A percentile compares a stretch with the other conserved stretches of the same genome.
These are phyloP conservation scores for Artemisia tridentata DNA, from an alignment of 129 eudicot species.

Conservation along the genomic window DNA sequence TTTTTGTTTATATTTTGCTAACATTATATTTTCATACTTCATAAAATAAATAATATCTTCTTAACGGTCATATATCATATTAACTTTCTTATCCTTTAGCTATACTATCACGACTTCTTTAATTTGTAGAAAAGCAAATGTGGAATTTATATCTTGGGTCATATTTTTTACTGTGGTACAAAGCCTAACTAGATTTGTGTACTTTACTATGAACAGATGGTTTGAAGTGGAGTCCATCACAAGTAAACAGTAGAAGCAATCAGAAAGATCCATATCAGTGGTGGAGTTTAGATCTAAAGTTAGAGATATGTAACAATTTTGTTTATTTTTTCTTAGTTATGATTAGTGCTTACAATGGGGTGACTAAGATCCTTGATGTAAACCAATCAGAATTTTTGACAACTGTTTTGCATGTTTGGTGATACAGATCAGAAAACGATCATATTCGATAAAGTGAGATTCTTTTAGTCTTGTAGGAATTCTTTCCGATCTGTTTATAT, in stretches of 20 bases:
- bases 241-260: conserved; percentile 28
- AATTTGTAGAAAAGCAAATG: not conserved
- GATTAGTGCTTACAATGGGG: conserved; percentile 37
- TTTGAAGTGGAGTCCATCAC: conserved; percentile 41
- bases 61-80: not conserved
- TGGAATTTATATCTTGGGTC: not conserved
- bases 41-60: not conserved
- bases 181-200: conserved; percentile 22
- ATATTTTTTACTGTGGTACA: conserved; percentile 1
- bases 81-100: not conserved
- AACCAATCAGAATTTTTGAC: conserved; percentile 25
- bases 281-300: conserved; percentile 36
- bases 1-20: not conserved
- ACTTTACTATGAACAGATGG: conserved; percentile 50
- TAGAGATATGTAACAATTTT: conserved; percentile 32
- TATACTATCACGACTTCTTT: not conserved
- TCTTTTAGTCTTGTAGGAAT: not conserved
- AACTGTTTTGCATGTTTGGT: conserved; percentile 24
- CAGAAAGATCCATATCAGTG: conserved; percentile 29
- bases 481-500: too few relatives aligned
- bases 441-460: not conserved
- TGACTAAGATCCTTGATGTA: conserved; percentile 25
- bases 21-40: not conserved
- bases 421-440: conserved; percentile 7
- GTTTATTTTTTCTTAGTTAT: conserved; percentile 30